Base-by-base conservation (phyloP, 2,329 filamentous ascomycete genomes). In the Pyrenophora graminea region DNA sequence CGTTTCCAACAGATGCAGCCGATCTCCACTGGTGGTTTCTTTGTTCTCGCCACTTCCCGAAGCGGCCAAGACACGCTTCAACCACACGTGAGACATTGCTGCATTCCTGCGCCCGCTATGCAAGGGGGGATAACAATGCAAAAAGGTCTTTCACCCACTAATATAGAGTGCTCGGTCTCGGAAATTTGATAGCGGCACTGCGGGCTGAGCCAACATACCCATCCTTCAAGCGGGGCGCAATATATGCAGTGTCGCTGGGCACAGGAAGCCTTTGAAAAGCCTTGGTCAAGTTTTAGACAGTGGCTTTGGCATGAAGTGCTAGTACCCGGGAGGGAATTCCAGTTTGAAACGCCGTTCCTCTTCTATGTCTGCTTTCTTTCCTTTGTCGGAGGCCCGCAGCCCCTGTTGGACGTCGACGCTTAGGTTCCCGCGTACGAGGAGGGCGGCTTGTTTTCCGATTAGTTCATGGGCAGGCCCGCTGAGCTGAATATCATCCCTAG, bases 401-500 rank as follows among this genome's bases (percentile, higher is more conserved):
- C 48, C 52, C 51, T 53, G 61, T 53, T 62, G 56, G 39, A 38
- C 44, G 51, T 73, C 70, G 60, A 68, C 55, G 43, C 64, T 69
- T 37, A 60, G 56, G 50, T 72, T 72, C 12, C 48, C 50, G 46
- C 61, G 63, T 37, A 74, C 51, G 43, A 74, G 58, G 48, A 56
- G 61, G 45, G 65, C 71, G 58, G 71, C 64, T 48, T 71, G 64
- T 41, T 50, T 61, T 57, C 69, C 72, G 51, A 74, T 69, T 62
- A 73, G 67, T 48, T 62, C 46, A 44, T 74, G 69, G 25, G 69
- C 71, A 36, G 58, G 61, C 8, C 69, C 66, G 42, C 66, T 67
- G 34, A 74, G 58, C 38, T 70, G 69, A 39, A 72, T 53, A 41
- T 67, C 59, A 54, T 74, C 68, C 72, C 71, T 74, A 51, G 54